Conservation (phyloP, 305 asterid species). For the Withania somnifera region DNA sequence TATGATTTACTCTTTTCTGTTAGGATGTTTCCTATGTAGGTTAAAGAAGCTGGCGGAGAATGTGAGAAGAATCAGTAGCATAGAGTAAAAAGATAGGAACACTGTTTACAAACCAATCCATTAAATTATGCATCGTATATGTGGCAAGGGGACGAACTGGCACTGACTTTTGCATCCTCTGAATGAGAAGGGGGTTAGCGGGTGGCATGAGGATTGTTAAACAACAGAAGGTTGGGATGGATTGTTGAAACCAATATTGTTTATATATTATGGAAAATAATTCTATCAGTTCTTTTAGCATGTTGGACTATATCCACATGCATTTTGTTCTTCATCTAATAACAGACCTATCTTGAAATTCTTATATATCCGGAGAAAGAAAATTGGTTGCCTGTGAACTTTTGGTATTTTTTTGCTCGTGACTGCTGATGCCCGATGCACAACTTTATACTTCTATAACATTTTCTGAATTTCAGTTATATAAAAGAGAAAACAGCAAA, state of each 20-base stretch:
- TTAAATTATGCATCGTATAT: not conserved
- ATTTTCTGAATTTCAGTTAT: not conserved
- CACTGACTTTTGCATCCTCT: not conserved
- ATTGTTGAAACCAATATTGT: not conserved
- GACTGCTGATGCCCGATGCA: not conserved
- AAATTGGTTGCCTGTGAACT: not conserved
- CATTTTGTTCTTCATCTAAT: not conserved
- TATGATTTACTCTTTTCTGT: not conserved
- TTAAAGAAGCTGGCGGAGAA: not conserved
- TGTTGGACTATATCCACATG: not conserved
- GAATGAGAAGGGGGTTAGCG: not conserved
- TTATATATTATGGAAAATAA: not conserved
- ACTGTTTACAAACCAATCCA: not conserved
- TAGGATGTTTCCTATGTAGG: not conserved
- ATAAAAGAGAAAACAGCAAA: not conserved
- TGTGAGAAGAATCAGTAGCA: not conserved
- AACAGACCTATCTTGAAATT: not conserved
- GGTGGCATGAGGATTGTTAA: not conserved
- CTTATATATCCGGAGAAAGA: not conserved
- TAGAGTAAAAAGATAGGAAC: not conserved
- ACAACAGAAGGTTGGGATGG: not conserved
- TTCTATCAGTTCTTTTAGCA: not conserved
- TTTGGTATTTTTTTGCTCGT: not conserved
- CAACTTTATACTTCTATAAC: not conserved
- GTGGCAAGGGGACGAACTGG: not conserved